A percentile compares a stretch with the other conserved stretches of the same genome.
These are phyloP conservation scores for Trametes hirsuta DNA, from an alignment of 1,284 basidiomycete genomes.

Conservation along the genomic window DNA sequence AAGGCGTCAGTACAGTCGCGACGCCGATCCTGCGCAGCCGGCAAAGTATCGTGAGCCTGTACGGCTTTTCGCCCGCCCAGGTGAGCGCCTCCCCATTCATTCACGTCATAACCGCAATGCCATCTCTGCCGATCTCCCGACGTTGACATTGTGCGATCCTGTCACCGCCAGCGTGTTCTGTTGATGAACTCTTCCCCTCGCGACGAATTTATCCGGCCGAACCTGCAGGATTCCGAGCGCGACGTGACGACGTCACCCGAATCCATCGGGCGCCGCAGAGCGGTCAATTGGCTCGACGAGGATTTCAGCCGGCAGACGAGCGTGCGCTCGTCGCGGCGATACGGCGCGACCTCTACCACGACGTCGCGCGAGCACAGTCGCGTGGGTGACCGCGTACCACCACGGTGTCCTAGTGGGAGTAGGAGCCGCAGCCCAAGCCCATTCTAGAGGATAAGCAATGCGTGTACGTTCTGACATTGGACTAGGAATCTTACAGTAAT, in stretches of 20 bases:
- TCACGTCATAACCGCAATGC: background rate
- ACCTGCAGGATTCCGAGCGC: constrained; percentile 22
- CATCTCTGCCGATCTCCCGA: background rate
- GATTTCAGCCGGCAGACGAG: constrained; percentile 30
- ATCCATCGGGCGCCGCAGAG: constrained; percentile 41
- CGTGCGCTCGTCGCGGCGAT: constrained; percentile 7
- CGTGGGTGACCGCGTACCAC: constrained; percentile 9
- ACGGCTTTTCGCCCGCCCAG: constrained; percentile 76
- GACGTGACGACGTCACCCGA: constrained; percentile 33
- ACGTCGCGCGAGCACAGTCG: constrained; percentile 26
- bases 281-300: constrained; percentile 50
- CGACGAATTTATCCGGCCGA: constrained; percentile 38
- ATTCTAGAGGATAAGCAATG: background rate
- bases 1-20: constrained; percentile 33
- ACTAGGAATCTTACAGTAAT: constrained; percentile 20
- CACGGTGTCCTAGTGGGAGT: constrained; percentile 9
- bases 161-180: constrained; percentile 51
- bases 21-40: constrained; percentile 51
- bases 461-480: constrained; percentile 5
- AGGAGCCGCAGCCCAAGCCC: constrained; percentile 10
- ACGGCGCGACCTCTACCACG: constrained; percentile 14
- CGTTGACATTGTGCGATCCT: background rate
- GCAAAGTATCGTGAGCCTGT: constrained; percentile 59
- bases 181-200: constrained; percentile 67
- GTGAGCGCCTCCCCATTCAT: constrained; percentile 36